Evolutionary conservation across 805 yeast genomes (phyloP), one percentile per base, ranked within the genome.

Genomic region (Ogataea angusta): DNA sequence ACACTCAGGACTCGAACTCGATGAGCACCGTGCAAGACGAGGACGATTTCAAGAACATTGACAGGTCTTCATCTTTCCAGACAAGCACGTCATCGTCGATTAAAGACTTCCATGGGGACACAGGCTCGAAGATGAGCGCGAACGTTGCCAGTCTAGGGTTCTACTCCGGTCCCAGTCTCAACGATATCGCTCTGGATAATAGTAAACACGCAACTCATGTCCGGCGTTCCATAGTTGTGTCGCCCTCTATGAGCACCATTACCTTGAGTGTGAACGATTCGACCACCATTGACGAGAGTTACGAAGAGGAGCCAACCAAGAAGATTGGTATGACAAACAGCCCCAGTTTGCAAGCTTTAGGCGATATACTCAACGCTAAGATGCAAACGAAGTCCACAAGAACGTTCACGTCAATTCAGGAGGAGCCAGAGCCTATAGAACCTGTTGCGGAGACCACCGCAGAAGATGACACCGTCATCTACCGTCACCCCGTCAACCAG

Each of bases 51-150:
- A 55, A 48, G 35, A 42, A 48, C 29, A 36, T 56, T 10, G 66
- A 62, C 34, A 51, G 62, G 17, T 62, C 67, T 0, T 62, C 68
- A 9, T 64, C 69, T 15, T 59, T 64, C 34, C 68, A 64, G 46
- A 65, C 69, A 3, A 62, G 66, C 40, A 57, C 66, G 2, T 47
- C 56, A 4, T 58, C 67, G 1, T 57, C 66, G 6, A 34, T 51
- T 5, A 21, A 25, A 10, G 41, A 41, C 14, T 36, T 30, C 30
- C 15, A 27, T 3, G 21, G 26, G 16, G 33, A 32, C 15, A 10
- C 35, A 9, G 42, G 31, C 23, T 16, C 44, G 13, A 34, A 40
- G 14, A 40, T 26, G 9, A 33, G 38, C 4, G 44, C 55, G 10
- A 52, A 53, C 24, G 36, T 56, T 15, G 36, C 49, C 15, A 42